Base-by-base conservation (phyloP, 176 grass and related monocot genomes). In the Cymbopogon citratus region DNA sequence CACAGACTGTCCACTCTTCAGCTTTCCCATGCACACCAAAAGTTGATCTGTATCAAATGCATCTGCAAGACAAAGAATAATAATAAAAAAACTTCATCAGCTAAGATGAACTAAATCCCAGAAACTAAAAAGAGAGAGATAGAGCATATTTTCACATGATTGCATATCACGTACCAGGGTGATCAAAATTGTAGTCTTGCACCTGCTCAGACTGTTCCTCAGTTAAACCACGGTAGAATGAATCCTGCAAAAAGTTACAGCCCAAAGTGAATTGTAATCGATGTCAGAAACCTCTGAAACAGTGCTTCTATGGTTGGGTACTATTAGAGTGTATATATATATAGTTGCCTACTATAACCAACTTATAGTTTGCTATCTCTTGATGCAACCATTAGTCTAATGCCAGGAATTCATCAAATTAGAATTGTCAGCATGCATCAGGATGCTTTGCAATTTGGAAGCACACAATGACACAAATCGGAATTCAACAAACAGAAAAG, bases 101-200 rank as follows among this genome's bases (percentile, higher is more conserved):
- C 27, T 51, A 51, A 48, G 60, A 19, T 24, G 10, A 46, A 63
- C 43, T 63, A 28, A 73, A 79, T 45, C 25, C 31, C 44, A 4
- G 62, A n/a, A 40, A 61, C 16, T 19, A 13, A 63, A 64, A 73
- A 31, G 7, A 33, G 12, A 34, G n/a, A n/a, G n/a, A n/a, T n/a
- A 48, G 21, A 33, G 71, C 34, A 40, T 1, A 21, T 11, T 41
- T 81, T 27, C 4, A 74, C 77, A 15, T 14, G 18, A 45, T 63
- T 31, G 69, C 39, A 83, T n/a, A 83, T 82, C 29, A 79, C 56
- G 71, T 92, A 94, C 92, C 92, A 84, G 95, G 95, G 86, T 94
- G 92, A 86, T 94, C 95, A 73, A 94, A 98, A 86, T 98, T 95
- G 69, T 98, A 98, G 31, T 91, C 88, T 38, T 89, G 81, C 66